Conservation (phyloP, 108 stramenopile species). For the Pseudonitzschia delicatissima region DNA sequence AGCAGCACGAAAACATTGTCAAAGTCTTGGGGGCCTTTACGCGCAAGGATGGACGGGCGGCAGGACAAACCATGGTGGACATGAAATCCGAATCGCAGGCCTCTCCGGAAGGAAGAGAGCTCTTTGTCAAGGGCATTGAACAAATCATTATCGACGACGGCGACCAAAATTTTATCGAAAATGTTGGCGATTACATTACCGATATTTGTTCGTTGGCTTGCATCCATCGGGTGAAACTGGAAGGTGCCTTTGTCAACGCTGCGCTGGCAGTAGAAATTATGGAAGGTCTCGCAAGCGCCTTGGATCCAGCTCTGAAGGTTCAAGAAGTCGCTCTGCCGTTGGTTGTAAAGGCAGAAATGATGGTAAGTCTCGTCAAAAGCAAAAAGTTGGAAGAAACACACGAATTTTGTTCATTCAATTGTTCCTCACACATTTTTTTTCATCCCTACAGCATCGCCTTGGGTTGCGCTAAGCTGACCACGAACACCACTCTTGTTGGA, state of each 20-base stretch:
- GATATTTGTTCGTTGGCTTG: slow-evolving; percentile 89
- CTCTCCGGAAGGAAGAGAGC: slow-evolving; percentile 56
- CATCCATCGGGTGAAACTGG: slow-evolving; percentile 75
- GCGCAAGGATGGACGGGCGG: slow-evolving; percentile 68
- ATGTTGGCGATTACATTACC: slow-evolving; percentile 83
- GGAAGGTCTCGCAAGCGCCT: slow-evolving; percentile 73
- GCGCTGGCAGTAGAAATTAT: slow-evolving; percentile 88
- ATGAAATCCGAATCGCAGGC: slow-evolving; percentile 69
- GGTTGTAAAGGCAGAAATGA: slow-evolving; percentile 80
- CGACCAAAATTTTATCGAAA: slow-evolving; percentile 85
- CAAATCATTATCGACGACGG: slow-evolving; percentile 62
- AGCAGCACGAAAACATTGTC: slow-evolving; percentile 78
- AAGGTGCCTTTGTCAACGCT: slow-evolving; percentile 83
- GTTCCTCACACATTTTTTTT: slow-evolving; percentile 1
- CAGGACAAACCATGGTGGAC: slow-evolving; percentile 85
- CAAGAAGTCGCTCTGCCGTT: slow-evolving; percentile 72
- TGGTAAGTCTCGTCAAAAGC: slow-evolving; percentile 27
- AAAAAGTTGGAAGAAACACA: background rate
- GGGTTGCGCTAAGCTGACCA: slow-evolving; percentile 2
- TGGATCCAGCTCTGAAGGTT: slow-evolving; percentile 76
- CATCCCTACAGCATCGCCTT: slow-evolving; percentile 2
- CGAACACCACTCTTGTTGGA: background rate
- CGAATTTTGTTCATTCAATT: background rate
- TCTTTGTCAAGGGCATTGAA: slow-evolving; percentile 79
- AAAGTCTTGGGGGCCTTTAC: slow-evolving; percentile 85